Evolutionary conservation across 2,329 filamentous ascomycete genomes (phyloP), one percentile per base, ranked within the genome.

Genomic region (Rasamsonia emersonii): DNA sequence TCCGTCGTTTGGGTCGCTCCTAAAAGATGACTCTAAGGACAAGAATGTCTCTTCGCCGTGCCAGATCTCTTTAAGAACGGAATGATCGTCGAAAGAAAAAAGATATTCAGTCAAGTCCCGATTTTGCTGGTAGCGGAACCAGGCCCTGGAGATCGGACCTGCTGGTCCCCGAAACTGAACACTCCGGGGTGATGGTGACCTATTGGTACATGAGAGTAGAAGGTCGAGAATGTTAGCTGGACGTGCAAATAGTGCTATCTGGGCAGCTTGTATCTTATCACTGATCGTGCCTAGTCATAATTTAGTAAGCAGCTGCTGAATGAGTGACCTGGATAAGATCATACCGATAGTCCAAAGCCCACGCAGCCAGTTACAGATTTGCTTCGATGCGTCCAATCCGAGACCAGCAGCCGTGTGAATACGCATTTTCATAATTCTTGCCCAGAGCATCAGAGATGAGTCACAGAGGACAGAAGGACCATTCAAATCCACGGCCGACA

Each of bases 401-500:
- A 75, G 73, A 36, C 74, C 79, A 2, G 84, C 81, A 26, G 81
- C 75, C 46, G 79, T 72, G 17, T 73, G 69, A 43, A 81, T 77
- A 32, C 77, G 75, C 24, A 77, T 63, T 35, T 77, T 71, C 20
- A 91, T 65, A 24, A 93, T 56, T 33, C 73, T 72, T 10, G 72
- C 65, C 75, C 93, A 84, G 24, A 98, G 56, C 2, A 70, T 65
- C 11, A 89, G 64, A 3, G 84, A 82, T 1, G 86, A 77, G 53
- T 96, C 91, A n/a, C 79, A 79, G 11, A 94, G 62, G 13, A 77
- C 55, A 2, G 77, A 76, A 5, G 91, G 89, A 0, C 88, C 88
- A 51, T 80, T 89, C 20, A 89, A 68, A 47, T 93, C 88, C 27
- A 85, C 77, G 14, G 80, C 80, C 4, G 77, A 74, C 8, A 93